Base-by-base conservation (phyloP, 2,329 filamentous ascomycete species). In the Thermothelomyces thermophilus region DNA sequence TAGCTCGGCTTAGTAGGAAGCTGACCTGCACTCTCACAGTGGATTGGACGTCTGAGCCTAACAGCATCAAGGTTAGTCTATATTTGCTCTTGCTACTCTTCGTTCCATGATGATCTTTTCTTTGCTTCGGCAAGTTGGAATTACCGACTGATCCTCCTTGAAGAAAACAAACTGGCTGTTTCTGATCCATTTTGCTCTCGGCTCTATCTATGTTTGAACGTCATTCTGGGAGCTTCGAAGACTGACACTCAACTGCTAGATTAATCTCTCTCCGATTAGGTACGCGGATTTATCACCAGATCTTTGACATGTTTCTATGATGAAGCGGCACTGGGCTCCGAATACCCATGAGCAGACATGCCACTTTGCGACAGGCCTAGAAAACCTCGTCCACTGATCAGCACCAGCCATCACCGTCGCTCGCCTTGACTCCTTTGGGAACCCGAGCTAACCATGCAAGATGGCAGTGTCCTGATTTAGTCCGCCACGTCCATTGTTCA, bases 301-400 rank as follows among this genome's bases (percentile, higher is more conserved):
- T 55, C 31, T 33, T 49, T 41, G 28, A 30, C 17, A 45, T 46
- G 49, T 47, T 62, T 59, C 63, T 61, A 81, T 87, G 87, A 91
- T 90, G 87, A 89, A 86, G 77, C 72, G 87, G 90, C 90, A 95
- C 90, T 95, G 90, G 90, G 90, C 90, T 91, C 90, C 85, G 89
- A 94, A 75, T 62, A 69, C 68, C 62, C 64, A 82, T 82, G 89
- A 89, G 90, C 75, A 69, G 87, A 90, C 82, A 80, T 86, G 81
- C 88, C 89, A 87, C 72, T 79, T 87, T 87, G 88, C 72, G 89
- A 87, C 89, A 95, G 89, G 90, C 90, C 88, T 95, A 94, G 89
- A 94, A 95, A 95, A 95, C 90, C 90, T 95, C 83, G 89, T 87
- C 90, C 87, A 91, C 90, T 95, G 90, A 95, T 72, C 60, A 60